Evolutionary conservation across 1,284 basidiomycete species (phyloP).

Genomic region (Vanrija pseudolonga): DNA sequence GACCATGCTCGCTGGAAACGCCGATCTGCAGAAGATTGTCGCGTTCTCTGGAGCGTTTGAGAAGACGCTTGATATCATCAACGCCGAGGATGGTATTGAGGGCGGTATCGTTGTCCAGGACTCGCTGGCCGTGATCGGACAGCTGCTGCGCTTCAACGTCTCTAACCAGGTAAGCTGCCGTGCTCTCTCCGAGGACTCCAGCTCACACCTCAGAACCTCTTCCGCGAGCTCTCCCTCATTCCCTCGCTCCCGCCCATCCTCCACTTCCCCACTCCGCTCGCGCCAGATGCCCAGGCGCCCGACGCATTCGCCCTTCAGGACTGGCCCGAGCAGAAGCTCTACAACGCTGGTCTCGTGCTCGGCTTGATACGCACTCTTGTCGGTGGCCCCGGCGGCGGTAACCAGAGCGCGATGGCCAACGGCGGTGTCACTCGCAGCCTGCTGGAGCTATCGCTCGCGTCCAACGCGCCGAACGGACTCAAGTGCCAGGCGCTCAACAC

Average conservation of each 20-base stretch:
- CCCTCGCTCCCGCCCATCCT: slow-evolving; percentile 76
- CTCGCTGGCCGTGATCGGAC: slow-evolving; percentile 78
- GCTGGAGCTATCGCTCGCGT: slow-evolving; percentile 80
- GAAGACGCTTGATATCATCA: slow-evolving; percentile 84
- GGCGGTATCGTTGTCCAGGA: slow-evolving; percentile 85
- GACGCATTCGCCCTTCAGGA: slow-evolving; percentile 94
- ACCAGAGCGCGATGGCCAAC: slow-evolving; percentile 56
- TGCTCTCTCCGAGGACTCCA: background rate
- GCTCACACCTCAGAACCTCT: slow-evolving; percentile 72
- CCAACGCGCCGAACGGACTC: slow-evolving; percentile 79
- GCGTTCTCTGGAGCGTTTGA: slow-evolving; percentile 98
- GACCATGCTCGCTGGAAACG: slow-evolving; percentile 74
- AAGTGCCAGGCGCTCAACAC: slow-evolving; percentile 82
- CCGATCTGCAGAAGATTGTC: slow-evolving; percentile 94
- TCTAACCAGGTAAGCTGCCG: slow-evolving; percentile 78
- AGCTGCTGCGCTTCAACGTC: slow-evolving; percentile 82
- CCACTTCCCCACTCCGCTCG: slow-evolving; percentile 72
- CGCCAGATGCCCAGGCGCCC: slow-evolving; percentile 64
- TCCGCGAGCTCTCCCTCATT: slow-evolving; percentile 85
- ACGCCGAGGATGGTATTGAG: slow-evolving; percentile 84
- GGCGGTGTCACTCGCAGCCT: slow-evolving; percentile 74
- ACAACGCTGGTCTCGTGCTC: slow-evolving; percentile 72
- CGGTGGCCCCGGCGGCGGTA: slow-evolving; percentile 66
- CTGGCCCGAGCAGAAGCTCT: slow-evolving; percentile 87
- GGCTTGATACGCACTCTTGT: slow-evolving; percentile 63